Evolutionary conservation across 306 rosid genomes (phyloP).

Genomic region (Erythrophleum fordii): DNA sequence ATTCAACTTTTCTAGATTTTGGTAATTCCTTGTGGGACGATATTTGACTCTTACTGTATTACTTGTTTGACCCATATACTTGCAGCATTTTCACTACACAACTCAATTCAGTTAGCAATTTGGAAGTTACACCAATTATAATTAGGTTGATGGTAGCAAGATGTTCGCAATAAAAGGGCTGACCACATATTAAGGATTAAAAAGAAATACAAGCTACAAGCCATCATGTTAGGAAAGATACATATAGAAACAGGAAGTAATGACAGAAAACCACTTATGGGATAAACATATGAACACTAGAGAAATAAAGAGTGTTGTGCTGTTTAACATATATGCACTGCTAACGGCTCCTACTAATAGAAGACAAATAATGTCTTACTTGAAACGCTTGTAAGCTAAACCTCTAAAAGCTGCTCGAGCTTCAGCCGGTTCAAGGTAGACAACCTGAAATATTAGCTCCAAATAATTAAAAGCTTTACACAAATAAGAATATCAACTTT

Average conservation of each 20-base stretch:
- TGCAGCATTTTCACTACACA: no score
- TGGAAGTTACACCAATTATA: background rate
- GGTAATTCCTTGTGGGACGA: no score
- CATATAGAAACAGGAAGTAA: background rate
- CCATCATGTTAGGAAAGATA: background rate
- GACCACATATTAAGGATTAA: background rate
- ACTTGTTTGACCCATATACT: no score
- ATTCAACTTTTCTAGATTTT: no score
- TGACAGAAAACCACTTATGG: background rate
- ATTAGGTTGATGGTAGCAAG: background rate
- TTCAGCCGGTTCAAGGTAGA: conserved; percentile 83
- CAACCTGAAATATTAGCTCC: conserved; percentile 67
- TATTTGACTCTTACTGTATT: no score
- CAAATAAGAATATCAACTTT: conserved; percentile 25
- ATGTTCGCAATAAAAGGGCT: background rate
- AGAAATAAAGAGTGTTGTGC: background rate
- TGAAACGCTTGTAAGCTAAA: conserved; percentile 85
- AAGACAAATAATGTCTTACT: conserved; percentile 57
- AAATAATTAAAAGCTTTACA: conserved; percentile 35
- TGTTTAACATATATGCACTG: background rate
- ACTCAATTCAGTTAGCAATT: background rate
- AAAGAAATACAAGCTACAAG: background rate
- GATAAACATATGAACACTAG: background rate
- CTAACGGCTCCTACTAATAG: background rate
- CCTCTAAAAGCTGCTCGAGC: conserved; percentile 88